These are phyloP conservation scores for Glycine tomentella DNA, from an alignment of 306 rosid genomes.

Conservation along the genomic window DNA sequence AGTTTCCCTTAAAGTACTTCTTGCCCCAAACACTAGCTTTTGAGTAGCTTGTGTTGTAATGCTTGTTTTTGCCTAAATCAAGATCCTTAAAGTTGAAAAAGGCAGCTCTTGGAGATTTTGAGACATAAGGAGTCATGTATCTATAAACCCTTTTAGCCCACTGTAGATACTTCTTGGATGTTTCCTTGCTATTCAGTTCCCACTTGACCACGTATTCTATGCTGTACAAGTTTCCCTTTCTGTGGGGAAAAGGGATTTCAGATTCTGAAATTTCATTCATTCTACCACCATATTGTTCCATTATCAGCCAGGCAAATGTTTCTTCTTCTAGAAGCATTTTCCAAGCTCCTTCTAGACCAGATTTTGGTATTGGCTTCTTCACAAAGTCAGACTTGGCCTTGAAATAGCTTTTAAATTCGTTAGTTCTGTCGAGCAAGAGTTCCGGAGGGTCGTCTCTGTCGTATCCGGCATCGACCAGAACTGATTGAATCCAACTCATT, in stretches of 20 bases:
- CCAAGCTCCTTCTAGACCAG: conserved; percentile 58
- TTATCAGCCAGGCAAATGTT: conserved; percentile 32
- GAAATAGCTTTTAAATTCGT: conserved; percentile 53
- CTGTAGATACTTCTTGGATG: conserved; percentile 19
- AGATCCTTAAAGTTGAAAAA: conserved; percentile 55
- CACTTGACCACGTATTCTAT: conserved; percentile 47
- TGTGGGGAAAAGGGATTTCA: conserved; percentile 65
- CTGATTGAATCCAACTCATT: conserved; percentile 70
- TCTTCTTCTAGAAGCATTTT: conserved; percentile 54
- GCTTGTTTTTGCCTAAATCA: conserved; percentile 50
- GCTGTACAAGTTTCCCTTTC: conserved; percentile 57
- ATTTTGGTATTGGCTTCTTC: conserved; percentile 53
- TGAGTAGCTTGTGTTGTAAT: conserved; percentile 42
- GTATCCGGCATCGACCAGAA: conserved; percentile 52
- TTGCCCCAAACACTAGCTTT: conserved; percentile 51
- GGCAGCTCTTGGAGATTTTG: conserved; percentile 49
- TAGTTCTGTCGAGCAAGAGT: conserved; percentile 53
- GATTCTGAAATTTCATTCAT: conserved; percentile 59
- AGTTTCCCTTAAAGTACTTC: conserved; percentile 53
- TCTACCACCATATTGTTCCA: conserved; percentile 64
- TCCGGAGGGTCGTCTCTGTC: conserved; percentile 42
- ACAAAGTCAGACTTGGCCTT: conserved; percentile 73
- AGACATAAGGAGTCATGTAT: conserved; percentile 52
- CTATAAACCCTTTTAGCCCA: conserved; percentile 48
- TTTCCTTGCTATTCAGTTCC: conserved; percentile 31